Evolutionary conservation across 352 stramenopile species (phyloP).

Genomic region (Blastocystis sp.): DNA sequence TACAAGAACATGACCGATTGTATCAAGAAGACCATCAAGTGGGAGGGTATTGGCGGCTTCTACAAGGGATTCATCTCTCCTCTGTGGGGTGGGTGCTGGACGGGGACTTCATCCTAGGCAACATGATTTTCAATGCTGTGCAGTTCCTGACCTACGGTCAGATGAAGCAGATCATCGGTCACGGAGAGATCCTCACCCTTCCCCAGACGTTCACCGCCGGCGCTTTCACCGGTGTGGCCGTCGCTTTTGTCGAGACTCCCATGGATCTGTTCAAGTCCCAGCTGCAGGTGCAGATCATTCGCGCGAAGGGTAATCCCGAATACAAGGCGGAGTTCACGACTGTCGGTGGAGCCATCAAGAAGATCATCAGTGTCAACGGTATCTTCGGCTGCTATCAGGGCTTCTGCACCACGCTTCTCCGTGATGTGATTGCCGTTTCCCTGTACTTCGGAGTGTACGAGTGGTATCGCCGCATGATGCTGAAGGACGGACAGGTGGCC

Average conservation of each 20-base stretch:
- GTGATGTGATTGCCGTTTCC: slow-evolving; percentile 67
- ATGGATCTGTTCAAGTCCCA: slow-evolving; percentile 70
- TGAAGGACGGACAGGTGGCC: slow-evolving; percentile 47
- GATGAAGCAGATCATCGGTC: slow-evolving; percentile 61
- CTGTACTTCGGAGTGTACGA: slow-evolving; percentile 69
- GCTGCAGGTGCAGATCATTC: slow-evolving; percentile 67
- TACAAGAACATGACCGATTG: slow-evolving; percentile 69
- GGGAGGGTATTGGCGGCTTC: slow-evolving; percentile 53
- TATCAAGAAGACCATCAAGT: slow-evolving; percentile 68
- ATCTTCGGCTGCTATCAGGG: slow-evolving; percentile 64
- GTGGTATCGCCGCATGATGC: slow-evolving; percentile 29
- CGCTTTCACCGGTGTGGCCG: slow-evolving; percentile 64
- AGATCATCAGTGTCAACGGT: slow-evolving; percentile 64
- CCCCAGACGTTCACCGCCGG: slow-evolving; percentile 55
- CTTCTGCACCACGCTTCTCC: slow-evolving; percentile 62
- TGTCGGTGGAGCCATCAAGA: slow-evolving; percentile 26
- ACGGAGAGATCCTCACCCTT: slow-evolving; percentile 55
- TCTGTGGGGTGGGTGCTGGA: slow-evolving; percentile 8
- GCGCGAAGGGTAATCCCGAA: slow-evolving; percentile 65
- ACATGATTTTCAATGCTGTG: slow-evolving; percentile 69
- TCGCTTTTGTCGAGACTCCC: slow-evolving; percentile 64
- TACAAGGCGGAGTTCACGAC: slow-evolving; percentile 68
- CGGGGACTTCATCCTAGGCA: slow-evolving; percentile 11
- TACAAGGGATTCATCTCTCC: slow-evolving; percentile 69
- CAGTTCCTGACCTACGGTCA: slow-evolving; percentile 66